phyloP scores from a whole-genome alignment of 2,329 filamentous ascomycete genomes.

The Diaporthe humulicola region DNA sequence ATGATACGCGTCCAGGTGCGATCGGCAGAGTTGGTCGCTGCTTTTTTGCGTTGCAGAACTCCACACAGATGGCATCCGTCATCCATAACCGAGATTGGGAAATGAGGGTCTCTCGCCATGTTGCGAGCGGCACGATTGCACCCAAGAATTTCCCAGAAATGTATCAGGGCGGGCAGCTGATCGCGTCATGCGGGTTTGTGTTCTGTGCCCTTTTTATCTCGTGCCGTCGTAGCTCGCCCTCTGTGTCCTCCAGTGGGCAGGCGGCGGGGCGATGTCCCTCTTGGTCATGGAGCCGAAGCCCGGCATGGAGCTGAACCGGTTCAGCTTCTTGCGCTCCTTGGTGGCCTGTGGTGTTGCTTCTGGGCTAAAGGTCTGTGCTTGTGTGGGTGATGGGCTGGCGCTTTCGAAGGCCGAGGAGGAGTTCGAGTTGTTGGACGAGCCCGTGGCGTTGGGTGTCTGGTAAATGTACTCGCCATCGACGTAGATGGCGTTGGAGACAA shows the following conservation, averaged over 20 bases:
- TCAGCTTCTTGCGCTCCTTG: slow-evolving; percentile 61
- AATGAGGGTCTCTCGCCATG: background rate
- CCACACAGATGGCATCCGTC: slow-evolving; percentile 1
- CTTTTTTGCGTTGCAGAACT: background rate
- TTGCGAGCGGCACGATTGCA: background rate
- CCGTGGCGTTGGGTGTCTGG: slow-evolving; percentile 71
- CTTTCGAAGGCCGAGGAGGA: slow-evolving; percentile 52
- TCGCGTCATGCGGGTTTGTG: slow-evolving; percentile 22
- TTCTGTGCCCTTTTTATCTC: background rate
- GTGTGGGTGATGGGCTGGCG: slow-evolving; percentile 50
- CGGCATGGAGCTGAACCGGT: slow-evolving; percentile 69
- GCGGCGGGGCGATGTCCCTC: slow-evolving; percentile 49
- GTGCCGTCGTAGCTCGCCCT: slow-evolving; percentile 46
- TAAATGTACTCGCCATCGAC: slow-evolving; percentile 97
- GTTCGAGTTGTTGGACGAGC: slow-evolving; percentile 63
- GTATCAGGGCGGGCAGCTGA: background rate
- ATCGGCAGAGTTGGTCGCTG: slow-evolving; percentile 14
- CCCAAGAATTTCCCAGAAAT: no score
- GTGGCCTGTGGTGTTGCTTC: slow-evolving; percentile 46
- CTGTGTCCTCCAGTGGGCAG: slow-evolving; percentile 56
- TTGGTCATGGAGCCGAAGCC: slow-evolving; percentile 61
- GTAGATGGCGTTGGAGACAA: slow-evolving; percentile 90
- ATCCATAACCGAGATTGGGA: slow-evolving; percentile 21
- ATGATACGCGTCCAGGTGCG: background rate
- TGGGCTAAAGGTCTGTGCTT: slow-evolving; percentile 47